Evolutionary conservation across 345 rosid species (phyloP), one percentile per base, ranked within the genome.

Genomic region (Anacardium occidentale): DNA sequence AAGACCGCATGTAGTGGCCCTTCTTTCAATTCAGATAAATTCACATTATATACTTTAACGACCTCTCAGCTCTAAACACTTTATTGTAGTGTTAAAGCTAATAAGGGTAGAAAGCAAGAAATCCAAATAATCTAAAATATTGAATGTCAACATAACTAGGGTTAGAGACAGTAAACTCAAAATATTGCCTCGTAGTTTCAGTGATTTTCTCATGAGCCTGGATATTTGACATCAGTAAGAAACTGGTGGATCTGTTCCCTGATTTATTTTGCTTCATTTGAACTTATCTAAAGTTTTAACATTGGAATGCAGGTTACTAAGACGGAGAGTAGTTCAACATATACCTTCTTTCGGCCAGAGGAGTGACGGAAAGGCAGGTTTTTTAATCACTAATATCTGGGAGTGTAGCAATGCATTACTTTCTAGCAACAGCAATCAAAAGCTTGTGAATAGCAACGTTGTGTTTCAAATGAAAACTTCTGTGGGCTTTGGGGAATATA

Each of bases 261-360:
- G 13, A 45, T 26, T 64, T 9, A 32, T 37, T 62, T 69, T 45
- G n/a, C 51, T 56, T 18, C 20, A 62, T 37, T 37, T 53, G 20
- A 14, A 64, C 45, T 64, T 7, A 20, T 59, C 14, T 47, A 52
- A 65, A 53, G 58, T 56, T 53, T 58, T 40, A 65, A 53, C 51
- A 18, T 57, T 56, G 59, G 52, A 24, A 26, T 80, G 79, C 86
- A 90, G 95, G 87, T 83, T 37, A 83, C 87, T 2, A 90, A 90
- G 86, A 81, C 89, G 0, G 92, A 88, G 78, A 80, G 88, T 57
- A 85, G 92, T 79, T 86, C 92, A 47, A 82, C 88, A 21, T 85
- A 84, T 58, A 76, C 87, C 45, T 81, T 85, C 55, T 84, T 79
- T 75, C 85, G 72, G 59, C 89, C 89, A 50, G 89, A 79, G 72